Percentiles rank a stretch among this genome's conserved stretches.
Evolutionary conservation across 2,329 filamentous ascomycete genomes (phyloP).

Genomic region (Hymenoscyphus occultus): DNA sequence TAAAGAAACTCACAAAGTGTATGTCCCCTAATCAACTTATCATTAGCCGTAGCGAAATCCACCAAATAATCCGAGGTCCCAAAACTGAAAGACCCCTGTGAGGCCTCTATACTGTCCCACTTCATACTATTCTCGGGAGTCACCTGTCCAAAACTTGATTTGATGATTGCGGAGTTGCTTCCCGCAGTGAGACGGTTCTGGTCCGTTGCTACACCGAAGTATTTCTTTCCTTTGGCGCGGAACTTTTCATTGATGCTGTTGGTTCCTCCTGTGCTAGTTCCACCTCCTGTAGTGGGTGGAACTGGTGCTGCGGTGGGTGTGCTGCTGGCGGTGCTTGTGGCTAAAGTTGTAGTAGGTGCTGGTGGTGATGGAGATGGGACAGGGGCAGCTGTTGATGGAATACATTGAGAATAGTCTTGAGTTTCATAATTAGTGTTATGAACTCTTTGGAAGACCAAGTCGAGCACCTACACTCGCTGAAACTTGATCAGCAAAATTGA

Average conservation of each 20-base stretch:
- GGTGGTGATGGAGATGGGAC: conserved; percentile 11
- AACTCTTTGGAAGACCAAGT: neutral
- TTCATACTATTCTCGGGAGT: conserved; percentile 71
- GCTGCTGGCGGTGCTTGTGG: conserved; percentile 9
- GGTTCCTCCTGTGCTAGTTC: conserved; percentile 15
- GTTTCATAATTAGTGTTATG: neutral
- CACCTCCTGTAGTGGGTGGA: conserved; percentile 2
- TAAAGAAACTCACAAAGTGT: conserved; percentile 62
- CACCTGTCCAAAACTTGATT: conserved; percentile 60
- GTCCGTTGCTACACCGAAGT: conserved; percentile 58
- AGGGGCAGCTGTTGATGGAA: conserved; percentile 16
- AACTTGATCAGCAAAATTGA: conserved; percentile 3
- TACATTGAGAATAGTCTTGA: conserved; percentile 29
- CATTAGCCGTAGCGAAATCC: conserved; percentile 54
- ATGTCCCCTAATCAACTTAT: conserved; percentile 61
- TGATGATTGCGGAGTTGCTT: conserved; percentile 55
- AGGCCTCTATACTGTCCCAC: conserved; percentile 57
- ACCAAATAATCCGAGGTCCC: conserved; percentile 56
- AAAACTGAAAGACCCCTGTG: conserved; percentile 53
- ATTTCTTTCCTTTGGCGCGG: conserved; percentile 61
- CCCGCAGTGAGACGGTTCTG: conserved; percentile 47
- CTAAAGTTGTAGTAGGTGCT: conserved; percentile 5
- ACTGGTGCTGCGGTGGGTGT: conserved; percentile 11
- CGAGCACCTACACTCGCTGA: conserved; percentile 11
- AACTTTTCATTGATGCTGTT: conserved; percentile 52